Evolutionary conservation across 140 eudicot species (phyloP).

Genomic region (Erigeron philadelphicus): DNA sequence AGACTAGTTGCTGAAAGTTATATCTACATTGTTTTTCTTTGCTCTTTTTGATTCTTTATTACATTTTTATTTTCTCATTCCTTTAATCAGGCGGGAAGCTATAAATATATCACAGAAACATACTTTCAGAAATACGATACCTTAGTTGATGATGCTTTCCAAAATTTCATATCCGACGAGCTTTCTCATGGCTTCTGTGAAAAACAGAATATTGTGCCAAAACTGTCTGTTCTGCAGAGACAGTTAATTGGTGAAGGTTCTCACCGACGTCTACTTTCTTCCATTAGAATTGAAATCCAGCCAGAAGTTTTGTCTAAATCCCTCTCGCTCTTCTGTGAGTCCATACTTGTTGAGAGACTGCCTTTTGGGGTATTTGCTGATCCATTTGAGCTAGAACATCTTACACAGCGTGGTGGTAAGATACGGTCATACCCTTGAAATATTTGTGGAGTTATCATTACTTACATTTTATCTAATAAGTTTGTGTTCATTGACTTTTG

Average conservation of each 20-base stretch:
- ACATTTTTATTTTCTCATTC: slow-evolving; percentile 6
- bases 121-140: slow-evolving; percentile 53
- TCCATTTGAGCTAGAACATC: slow-evolving; percentile 85
- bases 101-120: slow-evolving; percentile 49
- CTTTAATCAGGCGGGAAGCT: slow-evolving; percentile 22
- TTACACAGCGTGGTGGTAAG: slow-evolving; percentile 67
- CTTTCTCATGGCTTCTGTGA: slow-evolving; percentile 29
- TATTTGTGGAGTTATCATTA: slow-evolving; percentile 7
- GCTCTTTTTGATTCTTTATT: not conserved
- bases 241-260: slow-evolving; percentile 79
- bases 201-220: slow-evolving; percentile 30
- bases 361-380: slow-evolving; percentile 94
- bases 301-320: slow-evolving; percentile 36
- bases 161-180: slow-evolving; percentile 36
- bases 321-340: slow-evolving; percentile 40
- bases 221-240: slow-evolving; percentile 36
- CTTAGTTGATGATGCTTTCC: slow-evolving; percentile 41
- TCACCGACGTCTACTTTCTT: slow-evolving; percentile 62
- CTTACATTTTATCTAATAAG: not conserved
- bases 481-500: slow-evolving; percentile 18
- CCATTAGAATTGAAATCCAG: slow-evolving; percentile 38
- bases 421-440: slow-evolving; percentile 13
- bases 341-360: slow-evolving; percentile 58
- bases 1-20: not conserved
- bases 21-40: slow-evolving; percentile 2